Base-by-base conservation (phyloP, 768 basidiomycete genomes). In the Porphyrellus cyaneotinctus region DNA sequence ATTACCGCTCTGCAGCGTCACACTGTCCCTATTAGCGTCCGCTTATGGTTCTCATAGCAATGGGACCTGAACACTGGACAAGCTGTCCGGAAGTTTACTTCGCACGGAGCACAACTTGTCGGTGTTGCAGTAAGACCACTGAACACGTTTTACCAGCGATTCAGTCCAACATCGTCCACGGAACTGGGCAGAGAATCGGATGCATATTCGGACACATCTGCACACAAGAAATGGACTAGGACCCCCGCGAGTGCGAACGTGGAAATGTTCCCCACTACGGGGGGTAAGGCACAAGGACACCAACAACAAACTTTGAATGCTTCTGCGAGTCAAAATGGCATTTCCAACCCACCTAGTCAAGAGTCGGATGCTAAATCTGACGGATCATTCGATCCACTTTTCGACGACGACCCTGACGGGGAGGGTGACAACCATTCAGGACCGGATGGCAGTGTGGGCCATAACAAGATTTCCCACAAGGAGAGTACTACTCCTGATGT, bases 61-160 rank as follows among this genome's bases (percentile, higher is more conserved):
- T 98, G 97, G 95, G 95, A 98, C 71, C 79, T 99, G 33, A 91
- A 99, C 64, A 95, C 88, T 0, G 95, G 97, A 8, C 79, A 89
- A 55, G 74, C 74, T 36, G 79, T 85, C 13, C 82, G 93, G 44
- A 83, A 77, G 43, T 98, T 90, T 67, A 83, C 79, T 1, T 80
- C 87, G 1, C 92, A 97, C 62, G 83, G 86, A 23, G 83, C 91
- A 4, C 95, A 97, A 66, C 79, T 98, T 14, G 83, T 91, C 4
- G 81, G 84, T 8, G 74, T 97, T 36, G 84, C 87, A 22, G 78
- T 95, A 23, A 81, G 89, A 54, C 94, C 95, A 4, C 65, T 78
- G 46, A 67, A 63, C 48, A 70, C 77, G 8, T 67, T 66, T 39
- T 74, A 67, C 58, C 68, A 64, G 45, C 65, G 64, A 54, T 54